Evolutionary conservation across 805 yeast species (phyloP), one percentile per base, ranked within the genome.

Genomic region (Nakazawaea sp.): DNA sequence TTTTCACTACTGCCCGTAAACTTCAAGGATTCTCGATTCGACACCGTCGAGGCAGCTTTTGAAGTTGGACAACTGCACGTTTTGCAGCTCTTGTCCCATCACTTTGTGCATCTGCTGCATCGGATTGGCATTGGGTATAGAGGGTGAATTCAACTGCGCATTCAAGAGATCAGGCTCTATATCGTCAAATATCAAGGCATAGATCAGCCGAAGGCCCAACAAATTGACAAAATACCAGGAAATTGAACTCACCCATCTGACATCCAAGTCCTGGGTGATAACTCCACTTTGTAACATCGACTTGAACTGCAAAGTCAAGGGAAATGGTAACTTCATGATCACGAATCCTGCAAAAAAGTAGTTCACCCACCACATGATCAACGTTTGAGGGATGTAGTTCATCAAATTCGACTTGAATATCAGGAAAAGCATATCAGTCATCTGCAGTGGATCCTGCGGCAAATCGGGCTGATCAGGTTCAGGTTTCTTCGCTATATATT

Each of bases 361-460:
- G 52, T 85, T 86, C 43, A 90, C 90, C 96, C 97, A 92, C 52
- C 88, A 87, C 96, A 92, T 89, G 45, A 89, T 82, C 27, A 89
- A 57, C 0, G 96, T 86, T 61, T 92, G 97, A 2, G 97, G 97
- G 15, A 88, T 73, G 54, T 80, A 85, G 58, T 78, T 85, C 52
- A 89, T 80, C 45, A 87, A 62, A 53, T 87, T 89, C 7, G 81
- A 80, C 53, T 87, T 87, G 41, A 88, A 72, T 80, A 85, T 79
- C 33, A 69, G 71, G 66, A 80, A 67, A 68, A 92, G 62, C 17
- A 79, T 75, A 39, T 88, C 96, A 43, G 80, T 70, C 24, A 30
- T 30, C 16, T 7, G 32, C 5, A 5, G 15, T 7, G 32, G 23
- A 18, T 30, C 24, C n/a, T 12, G 29, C n/a, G 16, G n/a, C 29